phyloP scores from a whole-genome alignment of 1,139 yeast genomes.

The Insectozyma bohioensis region DNA sequence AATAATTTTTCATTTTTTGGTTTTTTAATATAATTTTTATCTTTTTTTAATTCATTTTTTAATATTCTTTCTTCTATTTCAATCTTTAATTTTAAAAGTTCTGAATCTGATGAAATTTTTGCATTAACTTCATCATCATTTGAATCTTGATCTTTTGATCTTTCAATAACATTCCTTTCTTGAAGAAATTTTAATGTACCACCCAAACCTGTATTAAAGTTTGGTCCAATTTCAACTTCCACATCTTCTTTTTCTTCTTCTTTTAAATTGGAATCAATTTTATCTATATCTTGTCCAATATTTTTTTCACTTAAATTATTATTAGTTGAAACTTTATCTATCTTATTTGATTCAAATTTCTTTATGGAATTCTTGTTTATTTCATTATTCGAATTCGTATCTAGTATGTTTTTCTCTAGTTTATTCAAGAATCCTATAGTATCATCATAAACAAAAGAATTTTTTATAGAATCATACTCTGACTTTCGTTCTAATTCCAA shows the following conservation, averaged over 20 bases:
- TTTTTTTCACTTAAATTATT: conserved; percentile 6
- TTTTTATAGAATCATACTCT: conserved; percentile 20
- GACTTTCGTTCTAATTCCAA: conserved; percentile 30
- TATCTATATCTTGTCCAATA: conserved; percentile 1
- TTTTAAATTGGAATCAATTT: conserved; percentile 1
- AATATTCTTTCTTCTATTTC: conserved; percentile 40
- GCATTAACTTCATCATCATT: conserved; percentile 22
- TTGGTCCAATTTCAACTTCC: conserved; percentile 10
- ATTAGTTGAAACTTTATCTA: conserved; percentile 1
- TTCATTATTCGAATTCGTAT: too few relatives aligned
- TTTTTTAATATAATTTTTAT: conserved; percentile 30
- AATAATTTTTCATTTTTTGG: conserved; percentile 30
- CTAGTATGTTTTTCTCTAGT: conserved; percentile 18
- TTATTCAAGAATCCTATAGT: conserved; percentile 56
- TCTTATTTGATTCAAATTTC: too few relatives aligned
- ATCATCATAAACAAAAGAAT: conserved; percentile 54
- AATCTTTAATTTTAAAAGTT: conserved; percentile 32
- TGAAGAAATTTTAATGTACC: conserved; percentile 56
- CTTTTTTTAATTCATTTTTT: conserved; percentile 38
- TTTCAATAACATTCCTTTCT: conserved; percentile 38
- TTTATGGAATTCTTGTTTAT: too few relatives aligned
- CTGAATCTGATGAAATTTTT: conserved; percentile 32
- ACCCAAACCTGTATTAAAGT: conserved; percentile 53
- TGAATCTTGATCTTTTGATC: conserved; percentile 13
- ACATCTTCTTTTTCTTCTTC: conserved; percentile 5